Evolutionary conservation across 2,329 filamentous ascomycete genomes (phyloP), one percentile per base, ranked within the genome.

Genomic region (Sporothrix euskadiensis): DNA sequence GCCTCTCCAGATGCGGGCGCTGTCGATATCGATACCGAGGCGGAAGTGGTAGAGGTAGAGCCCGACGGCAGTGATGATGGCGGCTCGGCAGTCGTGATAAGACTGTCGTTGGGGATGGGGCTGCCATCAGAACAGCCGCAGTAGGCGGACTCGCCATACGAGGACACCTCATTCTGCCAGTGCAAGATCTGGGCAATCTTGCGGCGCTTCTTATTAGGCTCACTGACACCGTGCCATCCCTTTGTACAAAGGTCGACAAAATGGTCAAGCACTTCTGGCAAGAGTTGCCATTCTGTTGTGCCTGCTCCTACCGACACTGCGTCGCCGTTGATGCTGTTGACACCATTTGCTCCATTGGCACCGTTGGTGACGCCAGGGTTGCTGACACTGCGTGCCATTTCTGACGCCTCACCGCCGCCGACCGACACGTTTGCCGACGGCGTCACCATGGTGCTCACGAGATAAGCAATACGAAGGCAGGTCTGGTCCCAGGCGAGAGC

Each of bases 81-180:
- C 26, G 52, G 22, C 10, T 39, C 59, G 1, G 57, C n/a, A 2
- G 32, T 30, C 54, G 69, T 32, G 14, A 52, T 14, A n/a, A 52
- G 44, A 32, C 69, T 71, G 63, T 73, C 30, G 52, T 59, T 30
- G 41, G 71, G 63, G 0, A 56, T 32, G 12, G 52, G 26, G 19
- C 44, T 71, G 61, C 71, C 74, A 1, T 56, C 77, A 5, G 80
- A 78, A 72, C 80, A 81, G 69, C 76, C 77, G 76, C 82, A 83
- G 16, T 80, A 79, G 26, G 78, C 77, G 49, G 59, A 30, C 41
- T 69, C 54, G 1, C 78, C 78, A 66, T 81, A 79, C 30, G 79
- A 78, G 49, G 81, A 80, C 66, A 88, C 84, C 79, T 88, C 86
- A 71, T 80, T 80, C 72, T 84, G 83, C 86, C 86, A 88, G 74